Percentiles rank a stretch among this genome's conserved stretches.
Evolutionary conservation across 108 stramenopile genomes (phyloP).

Genomic region (Pseudonitzschia pungens): DNA sequence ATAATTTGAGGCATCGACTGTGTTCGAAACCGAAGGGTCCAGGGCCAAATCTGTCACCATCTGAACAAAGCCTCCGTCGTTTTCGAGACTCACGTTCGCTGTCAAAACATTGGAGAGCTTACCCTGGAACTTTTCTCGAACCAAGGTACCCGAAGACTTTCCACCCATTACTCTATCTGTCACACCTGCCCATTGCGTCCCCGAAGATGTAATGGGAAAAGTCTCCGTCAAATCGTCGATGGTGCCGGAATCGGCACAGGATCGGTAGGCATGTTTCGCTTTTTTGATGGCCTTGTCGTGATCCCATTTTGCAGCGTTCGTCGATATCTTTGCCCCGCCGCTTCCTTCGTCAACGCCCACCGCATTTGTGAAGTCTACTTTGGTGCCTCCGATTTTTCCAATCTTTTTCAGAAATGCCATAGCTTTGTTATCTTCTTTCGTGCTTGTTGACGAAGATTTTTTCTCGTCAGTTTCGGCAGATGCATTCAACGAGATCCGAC

Average conservation of each 20-base stretch:
- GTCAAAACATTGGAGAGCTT: conserved; percentile 50
- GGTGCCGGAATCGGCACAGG: conserved; percentile 52
- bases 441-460: not conserved
- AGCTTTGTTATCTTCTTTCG: conserved; percentile 55
- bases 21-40: conserved; percentile 41
- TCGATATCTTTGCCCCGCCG: conserved; percentile 30
- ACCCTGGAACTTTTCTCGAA: conserved; percentile 34
- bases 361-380: conserved; percentile 63
- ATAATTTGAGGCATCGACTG: conserved; percentile 64
- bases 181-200: conserved; percentile 67
- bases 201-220: conserved; percentile 74
- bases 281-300: conserved; percentile 44
- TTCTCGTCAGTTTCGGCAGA: conserved; percentile 3
- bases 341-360: conserved; percentile 75
- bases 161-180: conserved; percentile 79
- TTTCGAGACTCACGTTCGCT: conserved; percentile 57
- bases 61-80: conserved; percentile 78
- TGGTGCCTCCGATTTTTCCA: conserved; percentile 69
- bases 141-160: conserved; percentile 34
- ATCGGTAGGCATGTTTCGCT: conserved; percentile 49
- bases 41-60: conserved; percentile 75
- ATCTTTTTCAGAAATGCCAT: conserved; percentile 72
- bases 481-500: not conserved
- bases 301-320: not conserved
- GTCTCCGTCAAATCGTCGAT: conserved; percentile 75